phyloP scores from a whole-genome alignment of 257 asterid species.

The Solanum neorickii region DNA sequence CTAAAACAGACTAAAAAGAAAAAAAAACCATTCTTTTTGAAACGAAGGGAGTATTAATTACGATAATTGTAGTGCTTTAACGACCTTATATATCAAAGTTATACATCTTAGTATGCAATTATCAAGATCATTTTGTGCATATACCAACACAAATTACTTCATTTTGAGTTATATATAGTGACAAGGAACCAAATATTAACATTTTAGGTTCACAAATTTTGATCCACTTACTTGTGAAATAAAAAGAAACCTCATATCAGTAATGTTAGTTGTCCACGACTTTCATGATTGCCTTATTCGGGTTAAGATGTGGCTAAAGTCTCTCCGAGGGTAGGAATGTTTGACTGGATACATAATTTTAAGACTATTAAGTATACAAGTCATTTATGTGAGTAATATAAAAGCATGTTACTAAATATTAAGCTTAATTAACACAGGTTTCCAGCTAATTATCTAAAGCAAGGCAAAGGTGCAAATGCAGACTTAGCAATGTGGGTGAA shows the following conservation, averaged over 20 bases:
- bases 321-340: neutral
- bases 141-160: neutral
- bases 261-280: neutral
- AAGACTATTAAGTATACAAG: neutral
- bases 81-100: neutral
- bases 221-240: neutral
- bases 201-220: neutral
- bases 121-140: neutral
- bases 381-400: neutral
- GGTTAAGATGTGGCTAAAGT: too few species aligned
- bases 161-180: neutral
- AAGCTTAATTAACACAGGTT: slow-evolving; percentile 2
- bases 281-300: too few species aligned
- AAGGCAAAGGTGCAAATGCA: slow-evolving; percentile 34
- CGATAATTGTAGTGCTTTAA: neutral
- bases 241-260: too few species aligned
- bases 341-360: neutral
- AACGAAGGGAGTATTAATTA: too few species aligned
- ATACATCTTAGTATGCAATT: neutral
- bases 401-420: neutral
- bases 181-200: neutral
- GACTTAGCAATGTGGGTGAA: slow-evolving; percentile 61
- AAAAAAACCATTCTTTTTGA: too few species aligned
- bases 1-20: too few species aligned
- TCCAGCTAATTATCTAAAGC: slow-evolving; percentile 41